Evolutionary conservation across 306 rosid genomes (phyloP), one percentile per base, ranked within the genome.

Genomic region (Echinosophora koreensis): DNA sequence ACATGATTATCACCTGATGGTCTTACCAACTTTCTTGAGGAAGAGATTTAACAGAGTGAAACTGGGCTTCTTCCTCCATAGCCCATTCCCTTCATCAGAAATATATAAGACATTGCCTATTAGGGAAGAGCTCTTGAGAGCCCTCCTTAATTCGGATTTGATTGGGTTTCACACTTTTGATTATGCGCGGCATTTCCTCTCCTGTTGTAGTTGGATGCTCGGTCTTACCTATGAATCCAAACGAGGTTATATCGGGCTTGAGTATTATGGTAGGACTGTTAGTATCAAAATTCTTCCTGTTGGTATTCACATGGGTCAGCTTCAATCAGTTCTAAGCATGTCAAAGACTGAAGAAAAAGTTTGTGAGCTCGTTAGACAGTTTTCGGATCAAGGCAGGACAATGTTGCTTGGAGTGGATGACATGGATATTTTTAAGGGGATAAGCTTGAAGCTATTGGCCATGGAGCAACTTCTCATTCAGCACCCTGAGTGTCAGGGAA

Each of bases 81-180:
- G 97, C 11, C 97, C 97, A 1, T 92, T 92, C 63, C 96, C 97
- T 49, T 92, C 93, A 1, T 92, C 96, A 0, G 97, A 92, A 66
- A 92, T 92, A 18, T 92, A 92, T 32, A 82, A 86, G 77, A 92
- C 97, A 28, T 85, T 92, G 74, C 96, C 97, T 5, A 81, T 89
- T 14, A 86, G 97, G 83, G 97, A 92, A 35, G 97, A 92, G 67
- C 84, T 92, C 49, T 76, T 93, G 39, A 83, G 92, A 11, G 96
- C 94, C 49, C 92, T 93, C 32, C 83, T 93, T 63, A 93, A 93
- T 82, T 86, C 94, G 0, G 97, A 93, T 81, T 86, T 92, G 72
- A 90, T 92, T 15, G 97, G 97, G 64, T 90, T 92, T 75, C 97
- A 92, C 70, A 93, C 97, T 0, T 93, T 93, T 65, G 97, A 93